These are phyloP conservation scores for Ampelomyces quisqualis DNA, from an alignment of 2,329 filamentous ascomycete species.

Conservation along the genomic window DNA sequence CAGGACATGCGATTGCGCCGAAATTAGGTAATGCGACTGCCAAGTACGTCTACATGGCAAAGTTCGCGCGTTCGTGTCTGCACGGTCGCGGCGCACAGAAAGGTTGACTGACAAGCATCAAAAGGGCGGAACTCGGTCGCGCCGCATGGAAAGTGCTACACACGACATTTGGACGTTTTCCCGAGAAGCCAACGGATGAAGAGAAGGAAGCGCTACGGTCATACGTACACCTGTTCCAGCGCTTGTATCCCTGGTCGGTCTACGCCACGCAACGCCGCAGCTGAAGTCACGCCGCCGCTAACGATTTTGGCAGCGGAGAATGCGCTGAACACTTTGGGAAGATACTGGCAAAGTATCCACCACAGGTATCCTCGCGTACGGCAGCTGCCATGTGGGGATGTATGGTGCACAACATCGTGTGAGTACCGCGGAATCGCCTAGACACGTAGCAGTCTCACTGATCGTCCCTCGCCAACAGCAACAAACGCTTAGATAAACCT, in stretches of 20 bases:
- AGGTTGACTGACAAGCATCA: constrained; percentile 21
- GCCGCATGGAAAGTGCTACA: constrained; percentile 67
- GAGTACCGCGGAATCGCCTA: too few relatives aligned
- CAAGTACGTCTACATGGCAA: constrained; percentile 51
- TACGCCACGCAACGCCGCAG: constrained; percentile 16
- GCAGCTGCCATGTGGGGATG: constrained; percentile 67
- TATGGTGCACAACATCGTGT: constrained; percentile 66
- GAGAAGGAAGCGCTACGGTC: constrained; percentile 60
- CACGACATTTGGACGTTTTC: constrained; percentile 66
- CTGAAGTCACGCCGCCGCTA: constrained; percentile 26
- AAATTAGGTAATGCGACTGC: constrained; percentile 80
- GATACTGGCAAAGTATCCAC: constrained; percentile 62
- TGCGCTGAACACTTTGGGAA: constrained; percentile 64
- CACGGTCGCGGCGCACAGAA: background rate
- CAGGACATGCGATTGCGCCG: constrained; percentile 72
- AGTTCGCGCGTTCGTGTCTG: constrained; percentile 5
- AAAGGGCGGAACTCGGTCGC: constrained; percentile 62
- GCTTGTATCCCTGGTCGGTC: constrained; percentile 63
- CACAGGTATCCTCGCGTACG: constrained; percentile 62
- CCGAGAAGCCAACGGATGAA: constrained; percentile 61
- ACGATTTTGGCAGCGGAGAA: constrained; percentile 55
- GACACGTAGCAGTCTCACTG: too few relatives aligned
- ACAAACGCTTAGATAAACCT: constrained; percentile 61
- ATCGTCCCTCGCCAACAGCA: too few relatives aligned
- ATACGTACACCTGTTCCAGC: constrained; percentile 64